Conservation (phyloP, 148 eudicot species). For the Agrostemma githago region DNA sequence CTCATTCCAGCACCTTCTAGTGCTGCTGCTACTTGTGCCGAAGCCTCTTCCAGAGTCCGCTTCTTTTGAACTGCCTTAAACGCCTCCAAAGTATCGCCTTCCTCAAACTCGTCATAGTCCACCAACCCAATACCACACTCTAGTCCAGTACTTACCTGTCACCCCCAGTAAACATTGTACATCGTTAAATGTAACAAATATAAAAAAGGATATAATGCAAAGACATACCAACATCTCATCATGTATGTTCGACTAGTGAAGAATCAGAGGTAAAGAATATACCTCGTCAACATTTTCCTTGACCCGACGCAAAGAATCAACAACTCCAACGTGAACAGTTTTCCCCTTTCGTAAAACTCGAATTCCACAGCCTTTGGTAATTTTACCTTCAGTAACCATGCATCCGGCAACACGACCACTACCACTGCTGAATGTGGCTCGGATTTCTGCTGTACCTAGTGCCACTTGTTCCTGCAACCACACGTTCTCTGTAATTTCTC, state of each 20-base stretch:
- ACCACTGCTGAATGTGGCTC: conserved; percentile 90
- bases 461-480: conserved; percentile 70
- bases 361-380: conserved; percentile 77
- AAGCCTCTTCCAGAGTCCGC: conserved; percentile 94
- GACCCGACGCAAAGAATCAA: conserved; percentile 82
- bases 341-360: conserved; percentile 66
- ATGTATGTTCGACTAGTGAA: neutral
- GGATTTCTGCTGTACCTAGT: conserved; percentile 82
- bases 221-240: neutral
- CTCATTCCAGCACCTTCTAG: conserved; percentile 52
- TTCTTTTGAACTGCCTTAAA: conserved; percentile 63
- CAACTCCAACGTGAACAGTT: conserved; percentile 59
- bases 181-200: neutral
- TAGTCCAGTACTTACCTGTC: conserved; percentile 79
- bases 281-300: conserved; percentile 96
- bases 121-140: conserved; percentile 85
- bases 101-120: conserved; percentile 67
- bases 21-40: conserved; percentile 80
- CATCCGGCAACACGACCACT: conserved; percentile 99
- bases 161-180: conserved; percentile 1
- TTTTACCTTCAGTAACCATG: conserved; percentile 91
- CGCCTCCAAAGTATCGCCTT: conserved; percentile 69
- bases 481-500: neutral
- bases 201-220: neutral
- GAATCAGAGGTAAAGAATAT: neutral